Evolutionary conservation across 2,329 filamentous ascomycete species (phyloP).

Genomic region (Aspergillus novofumigatus): DNA sequence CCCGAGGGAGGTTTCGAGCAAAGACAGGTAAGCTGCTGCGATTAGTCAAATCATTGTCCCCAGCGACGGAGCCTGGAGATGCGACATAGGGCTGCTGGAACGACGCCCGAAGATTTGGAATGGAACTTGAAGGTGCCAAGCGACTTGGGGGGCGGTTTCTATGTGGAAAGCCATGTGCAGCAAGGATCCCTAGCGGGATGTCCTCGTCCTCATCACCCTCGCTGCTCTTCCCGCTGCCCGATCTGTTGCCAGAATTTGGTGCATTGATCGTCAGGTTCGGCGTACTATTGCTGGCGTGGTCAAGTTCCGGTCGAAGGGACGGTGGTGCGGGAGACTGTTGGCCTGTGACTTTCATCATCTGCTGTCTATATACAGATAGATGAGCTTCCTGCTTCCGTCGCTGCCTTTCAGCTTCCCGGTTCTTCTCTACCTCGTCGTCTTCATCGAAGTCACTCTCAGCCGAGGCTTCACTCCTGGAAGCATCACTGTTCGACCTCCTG

Average conservation of each 20-base stretch:
- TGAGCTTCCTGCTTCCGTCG: slow-evolving; percentile 85
- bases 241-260: slow-evolving; percentile 34
- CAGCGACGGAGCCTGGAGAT: slow-evolving; percentile 55
- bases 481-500: slow-evolving; percentile 54
- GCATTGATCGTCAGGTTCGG: slow-evolving; percentile 52
- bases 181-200: slow-evolving; percentile 77
- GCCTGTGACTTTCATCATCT: slow-evolving; percentile 95
- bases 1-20: slow-evolving; percentile 73
- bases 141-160: slow-evolving; percentile 70
- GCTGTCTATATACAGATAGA: slow-evolving; percentile 82
- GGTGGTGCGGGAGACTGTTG: slow-evolving; percentile 54
- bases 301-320: slow-evolving; percentile 52
- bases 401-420: slow-evolving; percentile 68
- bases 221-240: slow-evolving; percentile 36
- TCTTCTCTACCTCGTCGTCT: slow-evolving; percentile 74
- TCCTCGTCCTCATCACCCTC: slow-evolving; percentile 78
- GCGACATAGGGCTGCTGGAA: slow-evolving; percentile 44
- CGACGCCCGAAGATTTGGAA: slow-evolving; percentile 64
- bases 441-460: slow-evolving; percentile 67
- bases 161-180: slow-evolving; percentile 82
- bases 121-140: slow-evolving; percentile 61
- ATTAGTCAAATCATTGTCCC: slow-evolving; percentile 39
- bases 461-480: slow-evolving; percentile 48
- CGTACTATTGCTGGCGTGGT: slow-evolving; percentile 56
- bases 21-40: slow-evolving; percentile 68